Evolutionary conservation across 768 basidiomycete species (phyloP).

Genomic region (Lactarius quietus): DNA sequence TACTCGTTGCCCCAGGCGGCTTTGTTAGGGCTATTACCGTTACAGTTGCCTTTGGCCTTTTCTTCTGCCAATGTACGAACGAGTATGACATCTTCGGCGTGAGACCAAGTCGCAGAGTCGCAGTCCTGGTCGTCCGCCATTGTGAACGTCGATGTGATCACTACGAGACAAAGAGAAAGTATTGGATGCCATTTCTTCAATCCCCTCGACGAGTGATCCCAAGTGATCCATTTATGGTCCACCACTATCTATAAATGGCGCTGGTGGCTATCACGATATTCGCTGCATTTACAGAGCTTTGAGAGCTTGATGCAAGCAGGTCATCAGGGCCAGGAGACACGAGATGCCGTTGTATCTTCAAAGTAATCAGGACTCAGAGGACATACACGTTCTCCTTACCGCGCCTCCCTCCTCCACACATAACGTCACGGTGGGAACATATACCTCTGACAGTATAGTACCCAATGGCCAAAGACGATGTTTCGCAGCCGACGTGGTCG

Average conservation of each 20-base stretch:
- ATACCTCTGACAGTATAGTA: not conserved
- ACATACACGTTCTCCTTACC: not conserved
- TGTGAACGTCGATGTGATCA: not conserved
- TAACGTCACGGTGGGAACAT: not conserved
- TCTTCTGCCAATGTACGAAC: not conserved
- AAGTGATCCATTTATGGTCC: not conserved
- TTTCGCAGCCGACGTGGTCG: not conserved
- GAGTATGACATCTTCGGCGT: not conserved
- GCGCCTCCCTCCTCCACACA: not conserved
- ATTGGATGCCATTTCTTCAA: not conserved
- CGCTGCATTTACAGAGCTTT: not conserved
- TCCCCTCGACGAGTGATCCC: not conserved
- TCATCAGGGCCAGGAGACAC: not conserved
- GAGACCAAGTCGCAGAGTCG: no score
- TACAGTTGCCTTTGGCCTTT: not conserved
- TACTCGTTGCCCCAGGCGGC: not conserved
- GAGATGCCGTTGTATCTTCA: not conserved
- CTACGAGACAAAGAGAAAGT: not conserved
- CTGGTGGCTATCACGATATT: no score
- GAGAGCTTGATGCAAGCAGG: not conserved
- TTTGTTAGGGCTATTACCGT: not conserved
- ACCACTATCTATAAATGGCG: not conserved
- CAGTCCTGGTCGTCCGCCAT: not conserved
- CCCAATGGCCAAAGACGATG: not conserved
- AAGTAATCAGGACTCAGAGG: not conserved